A percentile compares a stretch with the other conserved stretches of the same genome.
Evolutionary conservation across 2,329 filamentous ascomycete genomes (phyloP).

Genomic region (Ceratocystis colombiana): DNA sequence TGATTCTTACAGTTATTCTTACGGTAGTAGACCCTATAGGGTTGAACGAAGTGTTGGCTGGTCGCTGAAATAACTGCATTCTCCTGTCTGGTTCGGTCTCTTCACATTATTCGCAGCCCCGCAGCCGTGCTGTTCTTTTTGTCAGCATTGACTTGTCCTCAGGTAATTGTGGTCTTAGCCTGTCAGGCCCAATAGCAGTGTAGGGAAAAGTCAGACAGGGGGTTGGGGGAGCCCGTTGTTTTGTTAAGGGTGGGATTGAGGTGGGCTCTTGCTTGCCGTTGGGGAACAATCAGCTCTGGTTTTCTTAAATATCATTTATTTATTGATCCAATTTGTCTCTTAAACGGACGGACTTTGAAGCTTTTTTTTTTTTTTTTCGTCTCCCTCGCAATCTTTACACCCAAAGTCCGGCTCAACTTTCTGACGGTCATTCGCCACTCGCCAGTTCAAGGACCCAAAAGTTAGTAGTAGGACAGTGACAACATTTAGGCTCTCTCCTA

Average conservation of each 20-base stretch:
- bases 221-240: slow-evolving; percentile 20
- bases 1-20: not conserved
- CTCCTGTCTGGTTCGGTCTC: not conserved
- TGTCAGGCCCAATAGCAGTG: not conserved
- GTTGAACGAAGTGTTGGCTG: not conserved
- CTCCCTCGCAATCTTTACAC: not conserved
- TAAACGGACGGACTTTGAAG: not conserved
- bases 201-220: slow-evolving; percentile 9
- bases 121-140: not conserved
- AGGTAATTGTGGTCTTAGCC: not conserved
- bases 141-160: not conserved
- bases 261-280: slow-evolving; percentile 22
- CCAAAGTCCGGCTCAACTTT: not conserved
- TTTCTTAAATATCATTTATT: not conserved
- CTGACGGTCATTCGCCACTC: not conserved
- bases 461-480: not conserved
- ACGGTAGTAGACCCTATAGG: too few relatives aligned
- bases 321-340: not conserved
- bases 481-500: not conserved
- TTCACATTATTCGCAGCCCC: not conserved
- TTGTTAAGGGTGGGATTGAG: slow-evolving; percentile 20
- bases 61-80: not conserved
- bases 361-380: not conserved
- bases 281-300: slow-evolving; percentile 19
- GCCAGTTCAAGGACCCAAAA: not conserved